A percentile compares a stretch with the other conserved stretches of the same genome.
These are phyloP conservation scores for Nitzschia putrida DNA, from an alignment of 108 stramenopile genomes.

Conservation along the genomic window DNA sequence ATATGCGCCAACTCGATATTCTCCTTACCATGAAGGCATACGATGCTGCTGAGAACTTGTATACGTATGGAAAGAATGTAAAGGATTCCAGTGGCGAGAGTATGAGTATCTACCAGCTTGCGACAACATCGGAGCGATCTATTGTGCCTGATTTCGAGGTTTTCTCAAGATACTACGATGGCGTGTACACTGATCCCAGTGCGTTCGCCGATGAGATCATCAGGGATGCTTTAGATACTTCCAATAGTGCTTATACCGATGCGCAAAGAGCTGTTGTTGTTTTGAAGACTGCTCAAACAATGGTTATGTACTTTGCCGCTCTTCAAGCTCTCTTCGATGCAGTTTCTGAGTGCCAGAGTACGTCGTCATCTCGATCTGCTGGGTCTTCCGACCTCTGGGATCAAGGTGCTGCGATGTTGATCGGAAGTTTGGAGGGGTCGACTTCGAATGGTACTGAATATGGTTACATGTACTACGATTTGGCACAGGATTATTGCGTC, in stretches of 20 bases:
- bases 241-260: constrained; percentile 41
- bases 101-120: constrained; percentile 46
- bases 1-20: constrained; percentile 66
- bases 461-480: constrained; percentile 60
- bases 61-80: constrained; percentile 61
- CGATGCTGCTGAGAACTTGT: constrained; percentile 63
- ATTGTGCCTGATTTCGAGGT: constrained; percentile 64
- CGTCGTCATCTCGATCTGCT: neutral
- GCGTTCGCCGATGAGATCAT: constrained; percentile 74
- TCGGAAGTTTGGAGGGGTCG: constrained; percentile 67
- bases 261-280: constrained; percentile 55
- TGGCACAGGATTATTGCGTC: constrained; percentile 66
- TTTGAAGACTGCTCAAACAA: constrained; percentile 50
- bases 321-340: constrained; percentile 62
- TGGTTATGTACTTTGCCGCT: constrained; percentile 71
- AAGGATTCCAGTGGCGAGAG: constrained; percentile 24
- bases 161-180: constrained; percentile 56
- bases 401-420: constrained; percentile 65
- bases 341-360: constrained; percentile 46
- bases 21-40: constrained; percentile 70
- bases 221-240: constrained; percentile 30
- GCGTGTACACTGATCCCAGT: constrained; percentile 29
- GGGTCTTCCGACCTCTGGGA: constrained; percentile 47
- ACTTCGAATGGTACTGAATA: constrained; percentile 44
- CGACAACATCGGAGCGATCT: constrained; percentile 55